These are phyloP conservation scores for Thielaviopsis euricoi DNA, from an alignment of 2,329 filamentous ascomycete species.

Conservation along the genomic window DNA sequence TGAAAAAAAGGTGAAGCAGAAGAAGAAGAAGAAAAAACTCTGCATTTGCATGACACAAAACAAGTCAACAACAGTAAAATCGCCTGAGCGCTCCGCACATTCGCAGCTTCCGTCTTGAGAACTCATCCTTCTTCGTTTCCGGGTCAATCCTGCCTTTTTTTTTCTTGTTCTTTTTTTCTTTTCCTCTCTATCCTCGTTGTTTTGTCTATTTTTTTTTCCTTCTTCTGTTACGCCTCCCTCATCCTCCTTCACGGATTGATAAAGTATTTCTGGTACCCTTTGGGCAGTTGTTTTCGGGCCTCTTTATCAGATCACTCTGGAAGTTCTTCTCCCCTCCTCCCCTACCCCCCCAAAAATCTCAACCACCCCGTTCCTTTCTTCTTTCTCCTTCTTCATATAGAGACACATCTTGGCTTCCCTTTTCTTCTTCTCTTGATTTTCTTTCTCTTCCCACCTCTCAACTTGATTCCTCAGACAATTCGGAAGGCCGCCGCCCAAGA, in stretches of 20 bases:
- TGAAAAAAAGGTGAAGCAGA: background rate
- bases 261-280: background rate
- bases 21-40: background rate
- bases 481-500: slow-evolving; percentile 17
- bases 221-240: background rate
- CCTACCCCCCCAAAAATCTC: background rate
- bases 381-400: background rate
- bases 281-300: background rate
- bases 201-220: background rate
- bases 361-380: background rate
- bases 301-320: background rate
- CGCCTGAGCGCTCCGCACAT: background rate
- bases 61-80: background rate
- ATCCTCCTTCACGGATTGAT: background rate
- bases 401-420: background rate
- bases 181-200: too few species aligned
- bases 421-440: background rate
- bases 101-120: background rate
- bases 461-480: background rate
- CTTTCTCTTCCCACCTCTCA: background rate
- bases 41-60: background rate
- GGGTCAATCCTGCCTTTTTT: background rate
- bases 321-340: background rate
- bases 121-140: background rate
- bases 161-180: too few species aligned